Percentiles rank a stretch among this genome's conserved stretches.
phyloP scores from a whole-genome alignment of 331 rosid genomes.

The Pyracantha coccinea region DNA sequence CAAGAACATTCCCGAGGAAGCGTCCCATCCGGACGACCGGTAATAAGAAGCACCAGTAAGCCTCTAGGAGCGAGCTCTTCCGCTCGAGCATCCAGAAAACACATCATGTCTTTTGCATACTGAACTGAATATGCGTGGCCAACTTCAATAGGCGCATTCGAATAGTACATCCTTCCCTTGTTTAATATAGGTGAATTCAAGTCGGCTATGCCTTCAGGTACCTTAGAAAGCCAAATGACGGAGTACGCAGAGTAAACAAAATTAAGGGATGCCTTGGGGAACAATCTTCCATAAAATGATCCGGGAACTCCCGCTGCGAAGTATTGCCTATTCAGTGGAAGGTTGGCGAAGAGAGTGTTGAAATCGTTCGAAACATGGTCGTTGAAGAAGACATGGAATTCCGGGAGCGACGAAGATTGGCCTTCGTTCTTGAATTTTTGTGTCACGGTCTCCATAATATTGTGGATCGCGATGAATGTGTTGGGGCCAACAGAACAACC shows the following conservation, averaged over 20 bases:
- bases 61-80: constrained; percentile 15
- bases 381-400: constrained; percentile 10
- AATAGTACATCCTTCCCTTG: constrained; percentile 6
- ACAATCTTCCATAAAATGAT: constrained; percentile 6
- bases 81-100: constrained; percentile 2
- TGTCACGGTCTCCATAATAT: not conserved
- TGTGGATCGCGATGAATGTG: not conserved
- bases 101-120: constrained; percentile 1
- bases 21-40: not conserved
- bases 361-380: constrained; percentile 9
- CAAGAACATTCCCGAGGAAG: not conserved
- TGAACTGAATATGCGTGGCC: constrained; percentile 2
- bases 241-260: constrained; percentile 2
- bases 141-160: not conserved
- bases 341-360: constrained; percentile 3
- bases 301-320: constrained; percentile 5
- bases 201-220: not conserved
- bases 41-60: not conserved
- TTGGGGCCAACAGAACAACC: constrained; percentile 4
- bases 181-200: constrained; percentile 1
- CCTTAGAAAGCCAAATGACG: constrained; percentile 7
- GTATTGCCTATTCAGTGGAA: not conserved
- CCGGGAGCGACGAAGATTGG: not conserved
- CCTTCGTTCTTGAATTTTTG: not conserved
- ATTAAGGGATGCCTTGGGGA: constrained; percentile 11